These are phyloP conservation scores for Hypoxylon lienhwacheense DNA, from an alignment of 495 filamentous ascomycete genomes.

Conservation along the genomic window DNA sequence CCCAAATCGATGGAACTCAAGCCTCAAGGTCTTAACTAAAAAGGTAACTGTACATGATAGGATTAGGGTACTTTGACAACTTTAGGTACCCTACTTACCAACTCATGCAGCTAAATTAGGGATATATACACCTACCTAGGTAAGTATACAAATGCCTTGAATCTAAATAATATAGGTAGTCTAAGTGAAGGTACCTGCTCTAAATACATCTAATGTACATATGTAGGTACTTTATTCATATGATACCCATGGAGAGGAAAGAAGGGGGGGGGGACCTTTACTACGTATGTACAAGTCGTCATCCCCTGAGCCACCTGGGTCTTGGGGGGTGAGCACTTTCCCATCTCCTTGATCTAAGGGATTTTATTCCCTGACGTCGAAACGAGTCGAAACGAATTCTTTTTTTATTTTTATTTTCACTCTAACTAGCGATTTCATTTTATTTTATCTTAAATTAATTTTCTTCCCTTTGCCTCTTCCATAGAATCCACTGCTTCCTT, in stretches of 20 bases:
- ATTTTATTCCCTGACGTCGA: conserved; percentile 28
- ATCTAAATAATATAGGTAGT: too few relatives aligned
- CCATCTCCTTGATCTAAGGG: conserved; percentile 24
- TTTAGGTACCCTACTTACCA: too few relatives aligned
- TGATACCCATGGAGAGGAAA: too few relatives aligned
- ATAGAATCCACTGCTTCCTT: conserved; percentile 33
- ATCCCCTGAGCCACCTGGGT: conserved; percentile 23
- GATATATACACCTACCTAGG: too few relatives aligned
- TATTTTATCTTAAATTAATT: too few relatives aligned
- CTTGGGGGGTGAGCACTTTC: neutral
- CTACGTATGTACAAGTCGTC: too few relatives aligned
- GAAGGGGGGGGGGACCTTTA: too few relatives aligned
- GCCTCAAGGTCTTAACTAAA: conserved; percentile 29
- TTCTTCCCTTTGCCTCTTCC: conserved; percentile 18
- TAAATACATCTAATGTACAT: neutral
- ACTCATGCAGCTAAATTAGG: too few relatives aligned
- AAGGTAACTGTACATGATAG: too few relatives aligned
- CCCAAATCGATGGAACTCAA: conserved; percentile 37
- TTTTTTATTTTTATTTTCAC: neutral
- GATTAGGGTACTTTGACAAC: too few relatives aligned
- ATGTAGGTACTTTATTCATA: too few relatives aligned
- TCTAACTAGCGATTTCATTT: conserved; percentile 12
- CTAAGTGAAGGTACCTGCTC: neutral
- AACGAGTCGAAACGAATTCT: conserved; percentile 30
- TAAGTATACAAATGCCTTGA: too few relatives aligned